Conservation (phyloP, 805 yeast genomes). For the Lachancea sp. region DNA sequence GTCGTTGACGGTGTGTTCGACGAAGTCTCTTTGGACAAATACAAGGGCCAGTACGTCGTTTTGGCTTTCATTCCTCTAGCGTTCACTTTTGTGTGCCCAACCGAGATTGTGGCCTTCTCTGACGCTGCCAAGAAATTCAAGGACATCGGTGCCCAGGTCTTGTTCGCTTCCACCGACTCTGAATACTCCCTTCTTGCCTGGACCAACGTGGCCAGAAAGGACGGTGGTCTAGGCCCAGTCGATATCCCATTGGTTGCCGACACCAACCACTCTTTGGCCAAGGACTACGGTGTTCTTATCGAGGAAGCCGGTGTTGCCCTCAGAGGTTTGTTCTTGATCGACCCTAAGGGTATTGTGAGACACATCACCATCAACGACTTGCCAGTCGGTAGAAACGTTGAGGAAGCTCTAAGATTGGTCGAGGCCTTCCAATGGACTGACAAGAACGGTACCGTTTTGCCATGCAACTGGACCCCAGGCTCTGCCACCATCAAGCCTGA, state of each 20-base stretch:
- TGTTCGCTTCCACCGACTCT: slow-evolving; percentile 97
- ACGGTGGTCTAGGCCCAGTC: slow-evolving; percentile 96
- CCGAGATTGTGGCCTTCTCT: slow-evolving; percentile 97
- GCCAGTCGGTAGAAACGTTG: slow-evolving; percentile 99
- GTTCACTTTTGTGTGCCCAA: slow-evolving; percentile 98
- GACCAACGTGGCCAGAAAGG: slow-evolving; percentile 94
- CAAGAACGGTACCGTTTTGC: slow-evolving; percentile 98
- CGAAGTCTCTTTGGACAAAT: slow-evolving; percentile 89
- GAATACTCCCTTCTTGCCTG: slow-evolving; percentile 96
- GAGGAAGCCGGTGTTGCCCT: slow-evolving; percentile 96
- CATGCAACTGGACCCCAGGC: slow-evolving; percentile 99
- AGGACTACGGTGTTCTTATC: slow-evolving; percentile 94
- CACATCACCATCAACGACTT: slow-evolving; percentile 97
- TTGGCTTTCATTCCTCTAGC: slow-evolving; percentile 98
- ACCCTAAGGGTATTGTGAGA: slow-evolving; percentile 91
- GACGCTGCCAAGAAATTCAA: slow-evolving; percentile 88
- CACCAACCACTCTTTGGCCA: slow-evolving; percentile 90
- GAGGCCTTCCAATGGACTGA: slow-evolving; percentile 99
- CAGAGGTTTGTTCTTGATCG: slow-evolving; percentile 97
- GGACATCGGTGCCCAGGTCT: slow-evolving; percentile 78
- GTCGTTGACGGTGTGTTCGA: slow-evolving; percentile 95
- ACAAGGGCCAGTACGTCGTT: slow-evolving; percentile 96
- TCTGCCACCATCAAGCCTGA: slow-evolving; percentile 85
- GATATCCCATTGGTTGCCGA: slow-evolving; percentile 93
- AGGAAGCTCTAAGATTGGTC: slow-evolving; percentile 92